These are phyloP conservation scores for Xylariomycetidae sp. DNA, from an alignment of 2,329 filamentous ascomycete species.

Conservation along the genomic window DNA sequence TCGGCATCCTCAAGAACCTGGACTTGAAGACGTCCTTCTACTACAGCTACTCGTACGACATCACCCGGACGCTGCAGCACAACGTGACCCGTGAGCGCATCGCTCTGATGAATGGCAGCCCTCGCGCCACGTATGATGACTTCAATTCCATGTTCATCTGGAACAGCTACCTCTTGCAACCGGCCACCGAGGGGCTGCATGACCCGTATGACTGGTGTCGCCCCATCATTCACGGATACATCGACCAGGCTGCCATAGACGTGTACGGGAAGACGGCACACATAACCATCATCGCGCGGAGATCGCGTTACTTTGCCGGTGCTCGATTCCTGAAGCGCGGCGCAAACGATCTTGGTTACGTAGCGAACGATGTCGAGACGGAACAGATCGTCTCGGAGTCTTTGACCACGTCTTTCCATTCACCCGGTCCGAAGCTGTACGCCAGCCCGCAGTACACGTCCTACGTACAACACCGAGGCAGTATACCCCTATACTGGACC, in stretches of 20 bases:
- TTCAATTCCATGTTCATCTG: conserved; percentile 97
- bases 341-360: conserved; percentile 89
- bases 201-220: conserved; percentile 94
- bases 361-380: conserved; percentile 97
- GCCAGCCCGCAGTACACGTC: conserved; percentile 91
- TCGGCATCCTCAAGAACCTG: conserved; percentile 83
- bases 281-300: conserved; percentile 87
- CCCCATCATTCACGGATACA: conserved; percentile 92
- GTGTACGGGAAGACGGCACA: conserved; percentile 88
- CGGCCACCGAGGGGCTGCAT: conserved; percentile 64
- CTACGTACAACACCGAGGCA: conserved; percentile 93
- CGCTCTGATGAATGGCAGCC: conserved; percentile 60
- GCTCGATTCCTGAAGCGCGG: conserved; percentile 92
- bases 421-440: conserved; percentile 78
- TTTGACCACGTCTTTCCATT: conserved; percentile 91
- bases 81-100: conserved; percentile 81
- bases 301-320: conserved; percentile 90
- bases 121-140: conserved; percentile 55
- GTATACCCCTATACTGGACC: conserved; percentile 95
- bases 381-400: conserved; percentile 97
- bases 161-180: conserved; percentile 85
- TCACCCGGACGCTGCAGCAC: conserved; percentile 85
- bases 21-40: conserved; percentile 92
- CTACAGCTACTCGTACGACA: conserved; percentile 97
- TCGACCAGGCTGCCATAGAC: conserved; percentile 80